phyloP scores from a whole-genome alignment of 306 rosid genomes.

The Cicer arietinum region DNA sequence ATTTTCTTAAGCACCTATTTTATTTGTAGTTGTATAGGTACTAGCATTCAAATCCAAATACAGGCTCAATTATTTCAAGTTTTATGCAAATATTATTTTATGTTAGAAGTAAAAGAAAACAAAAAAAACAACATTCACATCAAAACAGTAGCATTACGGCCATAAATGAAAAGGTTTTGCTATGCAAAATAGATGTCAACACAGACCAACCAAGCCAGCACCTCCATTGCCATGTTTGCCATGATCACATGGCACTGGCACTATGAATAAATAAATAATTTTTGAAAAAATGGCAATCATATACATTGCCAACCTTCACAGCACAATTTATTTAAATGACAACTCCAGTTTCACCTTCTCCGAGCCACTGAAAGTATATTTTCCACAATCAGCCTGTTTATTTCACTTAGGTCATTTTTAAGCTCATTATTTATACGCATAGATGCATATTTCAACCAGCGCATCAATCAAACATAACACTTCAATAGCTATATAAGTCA shows the following conservation, averaged over 20 bases:
- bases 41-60: constrained; percentile 35
- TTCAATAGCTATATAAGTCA: constrained; percentile 28
- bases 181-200: neutral
- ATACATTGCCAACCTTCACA: constrained; percentile 12
- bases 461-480: constrained; percentile 25
- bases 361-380: constrained; percentile 32
- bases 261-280: neutral
- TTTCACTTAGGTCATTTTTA: constrained; percentile 32
- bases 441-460: constrained; percentile 9
- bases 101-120: constrained; percentile 6
- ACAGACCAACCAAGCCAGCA: constrained; percentile 6
- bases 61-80: constrained; percentile 24
- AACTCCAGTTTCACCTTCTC: constrained; percentile 34
- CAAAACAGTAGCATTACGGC: constrained; percentile 26
- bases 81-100: neutral
- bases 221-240: constrained; percentile 6
- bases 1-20: constrained; percentile 20
- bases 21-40: constrained; percentile 30
- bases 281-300: constrained; percentile 21
- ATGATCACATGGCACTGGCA: neutral
- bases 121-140: neutral
- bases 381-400: constrained; percentile 26
- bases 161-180: constrained; percentile 29
- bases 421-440: neutral
- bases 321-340: constrained; percentile 25